These are phyloP conservation scores for Parastagonospora nodorum DNA, from an alignment of 2,329 filamentous ascomycete species.

Conservation along the genomic window DNA sequence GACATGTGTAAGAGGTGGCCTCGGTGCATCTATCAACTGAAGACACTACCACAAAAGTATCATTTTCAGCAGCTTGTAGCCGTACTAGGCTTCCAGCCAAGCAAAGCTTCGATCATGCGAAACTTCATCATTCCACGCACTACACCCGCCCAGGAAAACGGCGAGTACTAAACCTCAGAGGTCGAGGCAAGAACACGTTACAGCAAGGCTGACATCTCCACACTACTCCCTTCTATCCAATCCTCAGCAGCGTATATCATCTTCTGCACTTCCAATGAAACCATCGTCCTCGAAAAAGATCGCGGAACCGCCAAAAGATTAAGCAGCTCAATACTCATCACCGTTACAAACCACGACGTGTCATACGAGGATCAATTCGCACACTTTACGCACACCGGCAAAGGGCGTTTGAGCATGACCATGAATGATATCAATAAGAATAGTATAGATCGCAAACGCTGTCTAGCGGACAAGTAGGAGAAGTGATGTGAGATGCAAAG, in stretches of 20 bases:
- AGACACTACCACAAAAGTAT: conserved; percentile 56
- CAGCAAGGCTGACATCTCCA: too few species aligned
- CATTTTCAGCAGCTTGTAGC: conserved; percentile 58
- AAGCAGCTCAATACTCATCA: conserved; percentile 57
- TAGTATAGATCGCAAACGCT: conserved; percentile 40
- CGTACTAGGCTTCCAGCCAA: conserved; percentile 58
- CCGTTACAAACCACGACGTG: conserved; percentile 62
- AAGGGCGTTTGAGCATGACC: conserved; percentile 14
- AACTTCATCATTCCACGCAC: conserved; percentile 45
- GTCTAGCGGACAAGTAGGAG: conserved; percentile 37
- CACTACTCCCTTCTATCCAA: conserved; percentile 42
- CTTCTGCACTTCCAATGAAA: conserved; percentile 57
- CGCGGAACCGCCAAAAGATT: conserved; percentile 51
- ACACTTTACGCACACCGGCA: conserved; percentile 11
- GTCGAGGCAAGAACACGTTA: too few species aligned
- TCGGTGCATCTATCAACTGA: conserved; percentile 59
- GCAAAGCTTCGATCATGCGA: conserved; percentile 59
- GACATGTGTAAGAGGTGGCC: conserved; percentile 54
- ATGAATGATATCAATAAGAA: conserved; percentile 40
- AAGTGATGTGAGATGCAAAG: conserved; percentile 2
- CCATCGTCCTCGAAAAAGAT: conserved; percentile 63
- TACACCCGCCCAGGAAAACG: not conserved
- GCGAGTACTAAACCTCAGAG: too few species aligned
- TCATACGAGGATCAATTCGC: conserved; percentile 15
- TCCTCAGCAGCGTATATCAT: conserved; percentile 64